Evolutionary conservation across 345 rosid genomes (phyloP).

Genomic region (Populus alba): DNA sequence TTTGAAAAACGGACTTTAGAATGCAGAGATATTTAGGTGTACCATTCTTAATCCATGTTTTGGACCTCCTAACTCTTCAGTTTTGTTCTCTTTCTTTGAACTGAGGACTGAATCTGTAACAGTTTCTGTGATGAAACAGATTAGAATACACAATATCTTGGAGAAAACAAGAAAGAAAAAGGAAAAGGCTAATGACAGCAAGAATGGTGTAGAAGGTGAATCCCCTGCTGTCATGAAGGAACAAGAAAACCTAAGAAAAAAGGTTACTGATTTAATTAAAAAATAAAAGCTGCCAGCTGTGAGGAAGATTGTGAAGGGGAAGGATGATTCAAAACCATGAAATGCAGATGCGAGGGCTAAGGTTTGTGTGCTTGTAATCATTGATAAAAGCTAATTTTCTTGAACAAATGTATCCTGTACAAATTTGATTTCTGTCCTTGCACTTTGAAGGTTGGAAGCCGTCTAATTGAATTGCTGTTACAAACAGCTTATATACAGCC

Average conservation of each 20-base stretch:
- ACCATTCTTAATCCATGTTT: constrained; percentile 5
- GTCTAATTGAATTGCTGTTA: no score
- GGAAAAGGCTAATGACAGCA: no score
- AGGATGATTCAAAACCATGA: constrained; percentile 74
- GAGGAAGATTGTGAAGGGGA: constrained; percentile 67
- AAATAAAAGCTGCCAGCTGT: constrained; percentile 77
- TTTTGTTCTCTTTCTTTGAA: not conserved
- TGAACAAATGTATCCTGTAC: constrained; percentile 1
- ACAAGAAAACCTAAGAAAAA: constrained; percentile 67
- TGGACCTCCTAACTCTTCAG: not conserved
- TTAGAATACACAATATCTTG: constrained; percentile 68
- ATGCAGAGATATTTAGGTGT: not conserved
- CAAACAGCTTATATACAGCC: no score
- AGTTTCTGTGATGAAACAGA: constrained; percentile 40
- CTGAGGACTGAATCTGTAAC: constrained; percentile 7
- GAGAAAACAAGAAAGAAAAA: no score
- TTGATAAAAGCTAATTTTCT: constrained; percentile 2
- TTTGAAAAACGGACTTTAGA: not conserved
- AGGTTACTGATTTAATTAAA: constrained; percentile 69
- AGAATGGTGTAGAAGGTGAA: constrained; percentile 42
- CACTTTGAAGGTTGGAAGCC: not conserved
- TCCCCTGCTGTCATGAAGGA: constrained; percentile 39
- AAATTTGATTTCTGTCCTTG: constrained; percentile 10
- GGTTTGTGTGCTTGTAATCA: constrained; percentile 45
- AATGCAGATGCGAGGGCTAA: constrained; percentile 69